A percentile compares a stretch with the other conserved stretches of the same genome.
Conservation (phyloP, 176 grass and related monocot genomes). For the Carex pumila region DNA sequence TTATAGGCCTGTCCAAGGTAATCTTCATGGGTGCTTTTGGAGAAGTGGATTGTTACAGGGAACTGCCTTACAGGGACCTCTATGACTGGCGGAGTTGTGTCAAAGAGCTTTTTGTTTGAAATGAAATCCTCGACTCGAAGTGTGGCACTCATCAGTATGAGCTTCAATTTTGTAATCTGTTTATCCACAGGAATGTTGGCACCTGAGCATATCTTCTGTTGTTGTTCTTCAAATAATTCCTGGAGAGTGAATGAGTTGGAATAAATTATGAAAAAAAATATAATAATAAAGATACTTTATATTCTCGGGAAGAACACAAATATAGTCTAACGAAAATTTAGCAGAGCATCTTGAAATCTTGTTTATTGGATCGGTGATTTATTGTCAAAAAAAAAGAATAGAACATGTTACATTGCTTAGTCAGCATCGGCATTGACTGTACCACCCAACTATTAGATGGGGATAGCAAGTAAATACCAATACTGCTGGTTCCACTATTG, state of each 20-base stretch:
- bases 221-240: slow-evolving; percentile 57
- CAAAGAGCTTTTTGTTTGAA: slow-evolving; percentile 82
- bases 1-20: slow-evolving; percentile 89
- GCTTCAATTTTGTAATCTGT: slow-evolving; percentile 64
- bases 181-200: slow-evolving; percentile 39
- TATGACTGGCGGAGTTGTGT: slow-evolving; percentile 57
- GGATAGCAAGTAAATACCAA: background rate
- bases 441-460: background rate
- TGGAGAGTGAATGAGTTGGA: slow-evolving; percentile 17
- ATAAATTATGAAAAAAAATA: background rate
- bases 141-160: slow-evolving; percentile 97
- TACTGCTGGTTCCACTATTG: background rate
- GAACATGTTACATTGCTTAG: background rate
- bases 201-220: slow-evolving; percentile 49
- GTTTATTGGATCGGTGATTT: background rate
- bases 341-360: background rate
- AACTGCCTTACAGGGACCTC: slow-evolving; percentile 78
- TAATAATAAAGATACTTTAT: background rate
- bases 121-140: slow-evolving; percentile 81
- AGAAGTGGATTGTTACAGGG: slow-evolving; percentile 79
- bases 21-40: slow-evolving; percentile 79
- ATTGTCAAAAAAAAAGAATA: background rate
- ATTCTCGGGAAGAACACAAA: background rate
- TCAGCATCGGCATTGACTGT: background rate
- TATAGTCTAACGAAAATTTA: background rate